phyloP scores from a whole-genome alignment of 306 rosid genomes.

The Bauhinia variegata region DNA sequence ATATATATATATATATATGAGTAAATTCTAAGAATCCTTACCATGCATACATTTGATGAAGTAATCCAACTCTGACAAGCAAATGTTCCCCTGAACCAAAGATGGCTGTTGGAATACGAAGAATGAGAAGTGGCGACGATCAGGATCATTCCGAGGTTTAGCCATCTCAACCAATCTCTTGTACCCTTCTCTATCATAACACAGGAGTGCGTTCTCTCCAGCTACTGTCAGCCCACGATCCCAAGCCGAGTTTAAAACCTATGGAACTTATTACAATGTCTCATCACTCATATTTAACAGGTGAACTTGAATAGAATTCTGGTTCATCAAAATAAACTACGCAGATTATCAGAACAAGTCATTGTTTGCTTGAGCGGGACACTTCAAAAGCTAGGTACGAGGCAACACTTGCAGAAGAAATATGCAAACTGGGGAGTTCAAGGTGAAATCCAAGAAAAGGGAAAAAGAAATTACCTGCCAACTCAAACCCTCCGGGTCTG shows the following conservation, averaged over 20 bases:
- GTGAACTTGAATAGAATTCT: constrained; percentile 12
- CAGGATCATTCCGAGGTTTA: constrained; percentile 91
- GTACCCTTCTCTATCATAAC: constrained; percentile 81
- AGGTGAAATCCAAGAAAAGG: constrained; percentile 17
- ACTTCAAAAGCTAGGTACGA: constrained; percentile 30
- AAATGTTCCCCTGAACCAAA: constrained; percentile 67
- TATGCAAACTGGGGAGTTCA: neutral
- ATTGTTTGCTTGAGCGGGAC: constrained; percentile 16
- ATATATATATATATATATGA: constrained; percentile 24
- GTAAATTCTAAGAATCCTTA: constrained; percentile 46
- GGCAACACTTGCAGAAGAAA: constrained; percentile 27
- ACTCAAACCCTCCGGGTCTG: constrained; percentile 88
- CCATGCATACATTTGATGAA: constrained; percentile 95
- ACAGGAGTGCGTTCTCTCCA: constrained; percentile 81
- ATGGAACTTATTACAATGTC: constrained; percentile 24
- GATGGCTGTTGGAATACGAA: constrained; percentile 84
- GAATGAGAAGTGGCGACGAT: constrained; percentile 73
- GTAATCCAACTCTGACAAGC: constrained; percentile 76
- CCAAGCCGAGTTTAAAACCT: constrained; percentile 90
- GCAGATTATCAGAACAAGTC: constrained; percentile 20
- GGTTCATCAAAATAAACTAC: constrained; percentile 19
- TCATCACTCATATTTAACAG: constrained; percentile 17
- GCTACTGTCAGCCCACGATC: constrained; percentile 74
- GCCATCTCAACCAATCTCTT: constrained; percentile 77
- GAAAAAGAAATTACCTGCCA: constrained; percentile 74